Conservation (phyloP, 75 land plant genomes). For the Azolla pinnata region DNA sequence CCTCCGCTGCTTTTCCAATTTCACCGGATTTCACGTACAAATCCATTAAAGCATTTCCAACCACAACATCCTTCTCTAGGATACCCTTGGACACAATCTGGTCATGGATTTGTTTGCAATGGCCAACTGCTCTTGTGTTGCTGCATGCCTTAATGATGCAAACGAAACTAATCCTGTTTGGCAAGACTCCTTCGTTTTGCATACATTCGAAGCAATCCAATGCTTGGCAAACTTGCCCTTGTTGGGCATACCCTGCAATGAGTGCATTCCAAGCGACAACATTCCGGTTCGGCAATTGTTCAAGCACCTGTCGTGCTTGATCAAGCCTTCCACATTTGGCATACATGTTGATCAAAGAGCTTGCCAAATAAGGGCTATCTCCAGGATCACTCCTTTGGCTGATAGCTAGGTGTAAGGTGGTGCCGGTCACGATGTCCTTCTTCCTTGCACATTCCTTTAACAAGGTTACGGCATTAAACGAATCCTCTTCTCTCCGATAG, state of each 20-base stretch:
- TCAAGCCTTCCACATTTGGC: constrained; percentile 14
- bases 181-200: constrained; percentile 18
- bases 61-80: constrained; percentile 16
- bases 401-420: no score
- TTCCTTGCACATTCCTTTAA: no score
- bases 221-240: constrained; percentile 13
- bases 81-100: constrained; percentile 12
- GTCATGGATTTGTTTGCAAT: constrained; percentile 25
- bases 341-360: constrained; percentile 41
- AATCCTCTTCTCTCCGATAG: no score
- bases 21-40: no score
- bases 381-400: no score
- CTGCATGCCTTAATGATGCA: neutral
- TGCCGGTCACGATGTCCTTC: no score
- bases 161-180: constrained; percentile 20
- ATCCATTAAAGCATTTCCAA: constrained; percentile 24
- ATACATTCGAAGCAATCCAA: constrained; percentile 30
- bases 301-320: constrained; percentile 33
- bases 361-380: no score
- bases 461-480: no score
- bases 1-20: no score
- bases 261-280: constrained; percentile 44
- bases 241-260: constrained; percentile 32
- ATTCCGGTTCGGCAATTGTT: constrained; percentile 13
- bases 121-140: neutral